Percentiles rank a stretch among this genome's conserved stretches.
These are phyloP conservation scores for Cryptococcus deneoformans DNA, from an alignment of 1,284 basidiomycete genomes.

Conservation along the genomic window DNA sequence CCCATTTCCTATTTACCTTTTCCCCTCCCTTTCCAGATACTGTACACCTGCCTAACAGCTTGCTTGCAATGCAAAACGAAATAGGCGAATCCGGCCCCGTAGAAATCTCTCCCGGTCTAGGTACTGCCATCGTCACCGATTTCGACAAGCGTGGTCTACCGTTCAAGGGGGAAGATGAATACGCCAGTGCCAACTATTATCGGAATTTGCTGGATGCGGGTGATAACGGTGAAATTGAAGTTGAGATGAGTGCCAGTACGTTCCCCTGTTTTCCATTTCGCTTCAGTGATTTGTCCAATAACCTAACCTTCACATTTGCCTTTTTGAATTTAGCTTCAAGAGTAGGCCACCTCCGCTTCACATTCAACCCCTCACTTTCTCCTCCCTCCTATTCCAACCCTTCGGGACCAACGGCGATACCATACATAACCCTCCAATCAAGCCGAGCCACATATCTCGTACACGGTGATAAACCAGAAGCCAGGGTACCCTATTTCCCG, in stretches of 20 bases:
- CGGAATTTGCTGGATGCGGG: constrained; percentile 59
- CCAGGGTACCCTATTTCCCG: constrained; percentile 50
- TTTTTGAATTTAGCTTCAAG: constrained; percentile 59
- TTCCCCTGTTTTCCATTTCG: constrained; percentile 10
- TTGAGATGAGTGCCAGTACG: constrained; percentile 69
- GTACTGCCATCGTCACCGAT: constrained; percentile 52
- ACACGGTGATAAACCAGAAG: constrained; percentile 49
- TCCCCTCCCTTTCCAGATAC: background rate
- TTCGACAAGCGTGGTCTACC: constrained; percentile 63
- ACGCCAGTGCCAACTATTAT: constrained; percentile 66
- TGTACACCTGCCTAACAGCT: background rate
- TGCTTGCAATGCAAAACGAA: background rate
- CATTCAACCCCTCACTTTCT: constrained; percentile 52
- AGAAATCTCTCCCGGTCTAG: constrained; percentile 62
- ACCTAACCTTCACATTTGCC: no score
- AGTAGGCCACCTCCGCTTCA: constrained; percentile 73
- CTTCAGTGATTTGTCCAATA: background rate
- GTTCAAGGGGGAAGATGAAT: constrained; percentile 61
- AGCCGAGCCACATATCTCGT: constrained; percentile 63
- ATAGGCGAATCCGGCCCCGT: constrained; percentile 62
- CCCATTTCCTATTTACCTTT: background rate
- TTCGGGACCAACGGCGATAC: constrained; percentile 28
- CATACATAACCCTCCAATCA: constrained; percentile 68
- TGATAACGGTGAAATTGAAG: constrained; percentile 55
- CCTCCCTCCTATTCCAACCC: background rate